A percentile compares a stretch with the other conserved stretches of the same genome.
Conservation (phyloP, 2,329 filamentous ascomycete species). For the Aspergillus ibericus region DNA sequence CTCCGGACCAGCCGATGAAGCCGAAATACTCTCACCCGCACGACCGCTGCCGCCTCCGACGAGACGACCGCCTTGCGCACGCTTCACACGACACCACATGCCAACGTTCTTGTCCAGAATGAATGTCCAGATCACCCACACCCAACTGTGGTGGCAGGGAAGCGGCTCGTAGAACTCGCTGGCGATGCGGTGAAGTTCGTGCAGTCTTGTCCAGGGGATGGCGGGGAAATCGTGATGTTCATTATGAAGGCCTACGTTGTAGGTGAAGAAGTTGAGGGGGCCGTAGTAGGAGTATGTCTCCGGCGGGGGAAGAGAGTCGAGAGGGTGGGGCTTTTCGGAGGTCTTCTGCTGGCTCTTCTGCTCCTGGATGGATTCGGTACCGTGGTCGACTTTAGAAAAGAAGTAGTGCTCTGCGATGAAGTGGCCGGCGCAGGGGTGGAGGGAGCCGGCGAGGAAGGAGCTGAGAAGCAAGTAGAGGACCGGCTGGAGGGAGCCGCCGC, state of each 20-base stretch:
- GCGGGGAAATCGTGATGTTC: conserved; percentile 99
- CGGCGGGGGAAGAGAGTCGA: conserved; percentile 67
- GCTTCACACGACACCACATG: conserved; percentile 88
- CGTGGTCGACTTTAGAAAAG: conserved; percentile 48
- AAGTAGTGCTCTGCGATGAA: conserved; percentile 99
- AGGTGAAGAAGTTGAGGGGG: conserved; percentile 84
- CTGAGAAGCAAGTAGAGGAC: conserved; percentile 82
- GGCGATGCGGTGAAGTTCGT: conserved; percentile 73
- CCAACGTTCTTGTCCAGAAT: conserved; percentile 87
- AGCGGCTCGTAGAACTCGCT: conserved; percentile 88
- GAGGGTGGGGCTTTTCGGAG: conserved; percentile 47
- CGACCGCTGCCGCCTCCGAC: conserved; percentile 47
- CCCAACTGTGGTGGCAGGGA: conserved; percentile 86
- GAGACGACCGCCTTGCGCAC: conserved; percentile 71
- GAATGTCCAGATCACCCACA: conserved; percentile 92
- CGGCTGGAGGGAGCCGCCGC: conserved; percentile 59
- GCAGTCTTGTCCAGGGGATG: conserved; percentile 87
- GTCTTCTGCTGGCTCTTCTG: conserved; percentile 34
- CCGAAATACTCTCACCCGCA: conserved; percentile 47
- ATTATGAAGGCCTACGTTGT: conserved; percentile 97
- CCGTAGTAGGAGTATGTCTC: conserved; percentile 99
- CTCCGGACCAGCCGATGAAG: conserved; percentile 47
- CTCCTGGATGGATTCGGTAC: conserved; percentile 56
- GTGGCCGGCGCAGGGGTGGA: conserved; percentile 93
- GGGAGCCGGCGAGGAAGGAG: conserved; percentile 87